Evolutionary conservation across 2,329 filamentous ascomycete species (phyloP).

Genomic region (Paecilomyces dactylethromorphus): DNA sequence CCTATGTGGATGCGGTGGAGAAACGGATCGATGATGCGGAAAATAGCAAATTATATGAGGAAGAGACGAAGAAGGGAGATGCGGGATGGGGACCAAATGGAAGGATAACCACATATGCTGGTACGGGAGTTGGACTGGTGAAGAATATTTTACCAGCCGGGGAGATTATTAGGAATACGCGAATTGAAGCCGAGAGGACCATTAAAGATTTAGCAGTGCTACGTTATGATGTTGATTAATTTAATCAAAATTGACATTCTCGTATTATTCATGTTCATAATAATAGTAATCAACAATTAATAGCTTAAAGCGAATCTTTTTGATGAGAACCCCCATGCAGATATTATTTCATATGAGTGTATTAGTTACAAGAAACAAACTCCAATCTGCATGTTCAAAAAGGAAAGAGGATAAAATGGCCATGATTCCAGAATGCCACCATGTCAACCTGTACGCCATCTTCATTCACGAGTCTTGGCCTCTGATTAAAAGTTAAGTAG

Average conservation of each 20-base stretch:
- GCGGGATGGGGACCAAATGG: constrained; percentile 47
- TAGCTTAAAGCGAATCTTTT: no score
- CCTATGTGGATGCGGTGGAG: constrained; percentile 36
- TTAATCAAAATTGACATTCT: background rate
- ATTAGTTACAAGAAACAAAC: background rate
- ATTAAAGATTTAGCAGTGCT: background rate
- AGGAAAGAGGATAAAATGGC: background rate
- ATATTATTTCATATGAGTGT: background rate
- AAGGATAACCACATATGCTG: constrained; percentile 57
- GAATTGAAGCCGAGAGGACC: background rate
- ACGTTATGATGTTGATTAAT: background rate
- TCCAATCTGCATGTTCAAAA: background rate
- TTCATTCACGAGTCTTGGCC: background rate
- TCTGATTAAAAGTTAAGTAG: background rate
- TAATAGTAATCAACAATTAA: no score
- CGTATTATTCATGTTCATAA: background rate
- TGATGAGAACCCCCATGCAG: background rate
- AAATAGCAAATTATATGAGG: constrained; percentile 37
- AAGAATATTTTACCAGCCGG: constrained; percentile 43
- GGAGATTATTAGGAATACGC: constrained; percentile 33
- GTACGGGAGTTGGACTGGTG: constrained; percentile 55
- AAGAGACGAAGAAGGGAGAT: constrained; percentile 47
- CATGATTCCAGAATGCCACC: background rate
- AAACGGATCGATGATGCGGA: constrained; percentile 33
- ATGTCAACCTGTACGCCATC: background rate